Evolutionary conservation across 106 monocot species (phyloP), one percentile per base, ranked within the genome.

Genomic region (Phalaenopsis equestris): DNA sequence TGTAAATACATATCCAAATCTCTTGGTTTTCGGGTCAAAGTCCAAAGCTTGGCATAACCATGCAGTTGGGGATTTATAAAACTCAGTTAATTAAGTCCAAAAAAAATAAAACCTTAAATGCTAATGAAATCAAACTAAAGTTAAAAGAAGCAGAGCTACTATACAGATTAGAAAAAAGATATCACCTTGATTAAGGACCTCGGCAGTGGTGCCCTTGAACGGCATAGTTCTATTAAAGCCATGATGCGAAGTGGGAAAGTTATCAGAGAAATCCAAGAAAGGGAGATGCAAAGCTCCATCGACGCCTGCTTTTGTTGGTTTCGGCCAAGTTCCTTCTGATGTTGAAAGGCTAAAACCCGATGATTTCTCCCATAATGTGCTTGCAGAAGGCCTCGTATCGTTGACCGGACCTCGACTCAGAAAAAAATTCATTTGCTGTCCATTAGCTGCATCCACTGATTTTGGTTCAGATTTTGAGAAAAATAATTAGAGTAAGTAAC

Each of bases 111-210:
- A 18, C 61, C 10, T 61, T 52, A 52, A 52, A 52, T 12, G 52
- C 12, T 52, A 52, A 14, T 2, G 14, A 52, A 1, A 12, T 10
- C 52, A 52, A 12, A 52, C 12, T 52, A 52, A 52, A 52, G 52
- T 41, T 8, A 10, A 72, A 16, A 72, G 9, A 24, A 3, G 48
- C 11, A 56, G 21, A 57, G 21, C 61, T 70, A 19, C 39, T 39
- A 21, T 70, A 39, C 43, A 7, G 36, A 39, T 16, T 65, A 41
- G n/a, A 3, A 23, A 19, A 61, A 47, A 52, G 4, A 49, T 15
- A 77, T 80, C 82, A 90, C 87, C 88, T 90, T 86, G 87, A 83
- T 76, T 77, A 70, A 84, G 86, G 78, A 86, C 82, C 70, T 81
- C 79, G 16, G 80, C 72, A 43, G 70, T 84, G 79, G 84, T 72